Conservation (phyloP, 257 asterid species). For the Rehmannia glutinosa region DNA sequence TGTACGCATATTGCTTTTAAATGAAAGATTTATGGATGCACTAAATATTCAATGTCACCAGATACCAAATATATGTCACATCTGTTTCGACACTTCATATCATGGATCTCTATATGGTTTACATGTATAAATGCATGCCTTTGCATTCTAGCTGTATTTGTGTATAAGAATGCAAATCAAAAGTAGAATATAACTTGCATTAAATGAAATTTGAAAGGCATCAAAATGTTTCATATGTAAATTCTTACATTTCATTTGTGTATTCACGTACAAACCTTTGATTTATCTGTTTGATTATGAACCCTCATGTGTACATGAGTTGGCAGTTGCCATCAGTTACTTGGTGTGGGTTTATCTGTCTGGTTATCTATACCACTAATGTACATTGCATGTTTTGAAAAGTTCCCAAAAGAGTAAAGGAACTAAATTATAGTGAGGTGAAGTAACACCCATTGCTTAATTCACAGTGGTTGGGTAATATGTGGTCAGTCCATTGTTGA, state of each 20-base stretch:
- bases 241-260: neutral
- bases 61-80: no score
- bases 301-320: no score
- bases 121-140: neutral
- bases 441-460: neutral
- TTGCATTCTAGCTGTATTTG: neutral
- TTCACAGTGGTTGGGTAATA: neutral
- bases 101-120: no score
- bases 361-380: no score
- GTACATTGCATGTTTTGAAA: neutral
- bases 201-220: neutral
- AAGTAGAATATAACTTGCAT: neutral
- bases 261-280: neutral
- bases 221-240: no score
- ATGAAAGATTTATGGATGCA: no score
- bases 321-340: neutral
- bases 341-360: neutral
- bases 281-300: neutral
- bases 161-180: neutral
- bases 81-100: no score
- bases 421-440: neutral
- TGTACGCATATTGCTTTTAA: no score
- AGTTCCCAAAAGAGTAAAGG: neutral
- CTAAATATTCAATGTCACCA: no score
- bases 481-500: no score